Conservation (phyloP, 192 early-diverging fungal genomes). For the Nowakowskiella sp. region DNA sequence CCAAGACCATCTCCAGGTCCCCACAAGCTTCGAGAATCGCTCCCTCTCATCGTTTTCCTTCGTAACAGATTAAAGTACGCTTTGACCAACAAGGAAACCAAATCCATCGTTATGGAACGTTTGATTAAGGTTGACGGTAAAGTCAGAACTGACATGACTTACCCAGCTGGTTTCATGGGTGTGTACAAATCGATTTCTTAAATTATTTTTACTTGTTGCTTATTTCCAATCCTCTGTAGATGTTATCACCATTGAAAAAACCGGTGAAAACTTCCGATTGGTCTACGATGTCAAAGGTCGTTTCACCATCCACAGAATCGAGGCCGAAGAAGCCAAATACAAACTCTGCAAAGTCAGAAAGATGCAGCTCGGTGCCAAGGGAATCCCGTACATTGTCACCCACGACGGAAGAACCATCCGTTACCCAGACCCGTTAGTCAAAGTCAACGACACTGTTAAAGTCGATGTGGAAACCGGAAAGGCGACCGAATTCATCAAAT, state of each 20-base stretch:
- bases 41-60: conserved; percentile 95
- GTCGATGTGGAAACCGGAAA: conserved; percentile 91
- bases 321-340: conserved; percentile 96
- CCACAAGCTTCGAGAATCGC: conserved; percentile 99
- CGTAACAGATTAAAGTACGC: conserved; percentile 99
- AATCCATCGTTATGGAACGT: conserved; percentile 94
- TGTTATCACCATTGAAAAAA: conserved; percentile 87
- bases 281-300: conserved; percentile 99
- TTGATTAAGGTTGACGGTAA: conserved; percentile 99
- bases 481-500: conserved; percentile 90
- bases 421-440: conserved; percentile 98
- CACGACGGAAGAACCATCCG: conserved; percentile 99
- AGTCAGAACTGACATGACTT: conserved; percentile 93
- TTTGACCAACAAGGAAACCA: conserved; percentile 93
- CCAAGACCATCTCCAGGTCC: conserved; percentile 95
- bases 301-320: conserved; percentile 99
- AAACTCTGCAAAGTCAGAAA: conserved; percentile 98
- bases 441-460: conserved; percentile 99
- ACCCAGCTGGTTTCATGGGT: conserved; percentile 95
- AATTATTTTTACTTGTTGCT: not conserved
- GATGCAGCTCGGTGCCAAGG: conserved; percentile 90
- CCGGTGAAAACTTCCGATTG: conserved; percentile 99
- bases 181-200: conserved; percentile 3
- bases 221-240: conserved; percentile 39
- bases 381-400: conserved; percentile 92